Evolutionary conservation across 2,329 filamentous ascomycete genomes (phyloP), one percentile per base, ranked within the genome.

Genomic region (Plectosphaerella sp.): DNA sequence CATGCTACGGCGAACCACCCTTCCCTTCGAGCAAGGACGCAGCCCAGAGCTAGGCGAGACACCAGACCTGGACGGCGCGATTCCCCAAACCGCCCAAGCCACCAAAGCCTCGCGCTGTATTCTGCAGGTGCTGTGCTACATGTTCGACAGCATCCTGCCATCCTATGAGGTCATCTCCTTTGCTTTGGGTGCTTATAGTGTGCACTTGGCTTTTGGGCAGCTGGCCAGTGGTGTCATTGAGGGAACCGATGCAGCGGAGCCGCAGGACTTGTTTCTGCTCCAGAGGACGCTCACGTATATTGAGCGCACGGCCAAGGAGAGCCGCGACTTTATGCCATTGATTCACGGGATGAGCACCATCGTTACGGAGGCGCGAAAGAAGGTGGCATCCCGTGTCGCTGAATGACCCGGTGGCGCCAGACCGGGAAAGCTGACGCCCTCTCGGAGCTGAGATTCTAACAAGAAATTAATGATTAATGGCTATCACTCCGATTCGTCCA

Each of bases 1-100:
- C 56, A 68, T 68, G 65, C 63, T 68, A 16, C 59, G 65, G 45
- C 68, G 66, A 43, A 61, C 55, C 8, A 48, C 50, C 0, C 43
- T 54, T 0, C 45, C 49, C 20, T 45, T 51, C 10, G 46, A 47
- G 1, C 49, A 52, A 28, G 47, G 33, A 4, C 53, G 36, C 10
- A 52, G n/a, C 47, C 2, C 50, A 43, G 0, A 22, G 18, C n/a
- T 50, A 22, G 22, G 22, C 22, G 22, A 22, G 22, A 22, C 51
- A 1, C 11, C n/a, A 9, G 37, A 41, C 14, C 47, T 45, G 5
- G 53, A 55, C 24, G 41, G 37, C 6, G 50, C 47, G 43, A 48
- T 50, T 4, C 53, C 51, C 9, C 39, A 41, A 8, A 53, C 50
- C 8, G 22, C 47, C 39, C 39, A 45, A 0, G 25, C 53, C 9